A percentile compares a stretch with the other conserved stretches of the same genome.
phyloP scores from a whole-genome alignment of 371 early-diverging fungal genomes.

The Mortierella sp. region DNA sequence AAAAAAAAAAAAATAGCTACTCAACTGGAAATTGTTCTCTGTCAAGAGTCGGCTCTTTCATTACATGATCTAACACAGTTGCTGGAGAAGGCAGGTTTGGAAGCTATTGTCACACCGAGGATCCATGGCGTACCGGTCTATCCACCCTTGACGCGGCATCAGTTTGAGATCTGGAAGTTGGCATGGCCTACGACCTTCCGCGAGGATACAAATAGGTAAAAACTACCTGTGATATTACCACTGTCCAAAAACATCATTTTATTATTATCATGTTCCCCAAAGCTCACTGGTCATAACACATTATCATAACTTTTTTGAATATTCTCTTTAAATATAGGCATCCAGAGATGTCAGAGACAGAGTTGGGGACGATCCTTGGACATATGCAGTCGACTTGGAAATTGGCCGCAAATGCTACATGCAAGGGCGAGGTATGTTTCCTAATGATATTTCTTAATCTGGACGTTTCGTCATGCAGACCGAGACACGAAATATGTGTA shows the following conservation, averaged over 20 bases:
- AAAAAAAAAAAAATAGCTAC: not conserved
- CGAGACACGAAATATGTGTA: too few relatives aligned
- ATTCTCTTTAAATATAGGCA: too few relatives aligned
- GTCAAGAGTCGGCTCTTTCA: slow-evolving; percentile 26
- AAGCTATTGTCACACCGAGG: slow-evolving; percentile 15
- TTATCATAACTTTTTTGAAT: too few relatives aligned
- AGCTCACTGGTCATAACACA: too few relatives aligned
- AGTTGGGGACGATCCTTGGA: slow-evolving; percentile 52
- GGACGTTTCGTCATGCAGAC: too few relatives aligned
- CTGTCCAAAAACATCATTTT: too few relatives aligned
- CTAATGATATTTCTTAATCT: not conserved
- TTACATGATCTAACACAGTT: slow-evolving; percentile 14
- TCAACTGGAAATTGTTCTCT: slow-evolving; percentile 31
- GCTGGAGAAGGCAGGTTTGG: slow-evolving; percentile 15
- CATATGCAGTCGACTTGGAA: slow-evolving; percentile 57
- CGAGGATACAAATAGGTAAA: slow-evolving; percentile 64
- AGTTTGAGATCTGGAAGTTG: slow-evolving; percentile 69
- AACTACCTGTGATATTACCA: too few relatives aligned
- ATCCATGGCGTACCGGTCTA: slow-evolving; percentile 56
- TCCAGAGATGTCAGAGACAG: slow-evolving; percentile 59
- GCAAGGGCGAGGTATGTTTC: slow-evolving; percentile 33
- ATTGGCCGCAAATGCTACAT: slow-evolving; percentile 26
- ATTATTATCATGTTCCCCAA: too few relatives aligned
- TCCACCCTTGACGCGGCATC: slow-evolving; percentile 65
- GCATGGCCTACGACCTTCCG: slow-evolving; percentile 71